Percentiles rank a stretch among this genome's conserved stretches.
These are phyloP conservation scores for Fusarium cyanostomum DNA, from an alignment of 2,329 filamentous ascomycete genomes.

Conservation along the genomic window DNA sequence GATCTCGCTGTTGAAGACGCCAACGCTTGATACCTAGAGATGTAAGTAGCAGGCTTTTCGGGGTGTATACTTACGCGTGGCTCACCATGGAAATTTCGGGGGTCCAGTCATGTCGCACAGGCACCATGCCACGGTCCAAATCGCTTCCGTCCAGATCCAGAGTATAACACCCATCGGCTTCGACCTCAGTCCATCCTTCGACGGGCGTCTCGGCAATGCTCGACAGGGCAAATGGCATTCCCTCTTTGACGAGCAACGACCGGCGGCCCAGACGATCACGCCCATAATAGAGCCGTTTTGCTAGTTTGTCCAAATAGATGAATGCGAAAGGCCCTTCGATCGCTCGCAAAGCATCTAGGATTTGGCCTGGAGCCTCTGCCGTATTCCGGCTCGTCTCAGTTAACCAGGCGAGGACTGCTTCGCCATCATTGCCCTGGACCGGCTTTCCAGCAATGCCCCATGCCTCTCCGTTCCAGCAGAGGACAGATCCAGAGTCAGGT, in stretches of 20 bases:
- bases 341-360: slow-evolving; percentile 64
- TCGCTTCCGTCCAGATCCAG: slow-evolving; percentile 60
- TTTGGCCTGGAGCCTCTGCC: slow-evolving; percentile 34
- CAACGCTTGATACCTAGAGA: slow-evolving; percentile 63
- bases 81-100: slow-evolving; percentile 57
- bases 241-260: slow-evolving; percentile 74
- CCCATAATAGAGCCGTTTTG: slow-evolving; percentile 77
- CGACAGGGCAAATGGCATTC: slow-evolving; percentile 67
- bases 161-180: slow-evolving; percentile 82
- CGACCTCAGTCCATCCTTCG: slow-evolving; percentile 78
- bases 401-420: slow-evolving; percentile 71
- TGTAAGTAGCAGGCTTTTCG: slow-evolving; percentile 54
- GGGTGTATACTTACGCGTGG: slow-evolving; percentile 30
- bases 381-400: slow-evolving; percentile 50
- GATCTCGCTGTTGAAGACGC: slow-evolving; percentile 59
- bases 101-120: slow-evolving; percentile 46
- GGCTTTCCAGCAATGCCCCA: slow-evolving; percentile 74
- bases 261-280: slow-evolving; percentile 88
- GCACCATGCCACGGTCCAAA: slow-evolving; percentile 10
- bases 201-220: slow-evolving; percentile 70
- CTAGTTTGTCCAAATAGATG: slow-evolving; percentile 76
- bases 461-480: slow-evolving; percentile 98
- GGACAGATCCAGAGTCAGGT: slow-evolving; percentile 64
- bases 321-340: slow-evolving; percentile 91
- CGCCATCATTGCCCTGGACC: slow-evolving; percentile 82